A percentile compares a stretch with the other conserved stretches of the same genome.
phyloP scores from a whole-genome alignment of 805 yeast species.

The Wickerhamomyces canadensis region DNA sequence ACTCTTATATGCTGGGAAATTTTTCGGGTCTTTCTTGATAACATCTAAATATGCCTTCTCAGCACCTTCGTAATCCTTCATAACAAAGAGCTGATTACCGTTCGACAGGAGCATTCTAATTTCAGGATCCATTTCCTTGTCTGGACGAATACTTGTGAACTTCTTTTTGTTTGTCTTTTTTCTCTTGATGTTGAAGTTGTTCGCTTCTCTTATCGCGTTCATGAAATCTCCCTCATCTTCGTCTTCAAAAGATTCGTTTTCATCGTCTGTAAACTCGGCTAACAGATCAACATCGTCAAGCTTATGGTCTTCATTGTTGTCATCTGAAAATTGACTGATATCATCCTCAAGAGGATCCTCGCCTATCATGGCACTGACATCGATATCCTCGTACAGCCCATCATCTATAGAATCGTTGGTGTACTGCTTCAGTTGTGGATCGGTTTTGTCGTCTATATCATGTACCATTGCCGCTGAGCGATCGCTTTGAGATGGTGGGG shows the following conservation, averaged over 20 bases:
- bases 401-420: constrained; percentile 5
- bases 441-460: background rate
- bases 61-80: constrained; percentile 54
- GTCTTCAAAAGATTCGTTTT: constrained; percentile 32
- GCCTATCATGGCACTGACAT: constrained; percentile 24
- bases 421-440: constrained; percentile 1
- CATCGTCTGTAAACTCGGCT: constrained; percentile 32
- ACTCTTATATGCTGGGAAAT: constrained; percentile 81
- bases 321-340: constrained; percentile 5
- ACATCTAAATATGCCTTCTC: constrained; percentile 59
- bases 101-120: constrained; percentile 57
- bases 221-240: constrained; percentile 41
- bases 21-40: constrained; percentile 69
- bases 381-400: constrained; percentile 24
- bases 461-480: background rate
- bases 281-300: constrained; percentile 26
- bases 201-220: constrained; percentile 64
- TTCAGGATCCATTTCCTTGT: constrained; percentile 61
- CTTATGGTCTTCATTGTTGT: constrained; percentile 13
- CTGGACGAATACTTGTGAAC: constrained; percentile 26
- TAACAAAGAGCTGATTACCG: constrained; percentile 79
- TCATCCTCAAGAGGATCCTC: constrained; percentile 13
- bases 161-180: constrained; percentile 28
- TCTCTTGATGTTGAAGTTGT: constrained; percentile 50
- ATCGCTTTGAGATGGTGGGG: no score